Percentiles rank a stretch among this genome's conserved stretches.
These are phyloP conservation scores for Clonostachys rosea DNA, from an alignment of 2,329 filamentous ascomycete species.

Conservation along the genomic window DNA sequence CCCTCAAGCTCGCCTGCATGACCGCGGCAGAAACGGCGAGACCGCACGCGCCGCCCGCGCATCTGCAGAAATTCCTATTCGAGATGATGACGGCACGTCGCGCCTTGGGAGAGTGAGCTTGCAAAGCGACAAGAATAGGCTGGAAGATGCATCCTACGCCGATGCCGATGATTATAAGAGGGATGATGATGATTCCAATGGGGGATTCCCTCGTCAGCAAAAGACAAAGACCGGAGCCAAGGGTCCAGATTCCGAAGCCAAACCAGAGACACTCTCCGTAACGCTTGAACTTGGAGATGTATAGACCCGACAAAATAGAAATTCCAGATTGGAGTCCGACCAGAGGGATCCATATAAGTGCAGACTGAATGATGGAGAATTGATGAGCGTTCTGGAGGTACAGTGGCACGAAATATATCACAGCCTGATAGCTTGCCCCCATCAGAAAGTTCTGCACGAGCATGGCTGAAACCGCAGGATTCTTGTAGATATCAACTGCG, in stretches of 20 bases:
- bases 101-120: conserved; percentile 50
- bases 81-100: conserved; percentile 59
- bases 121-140: conserved; percentile 48
- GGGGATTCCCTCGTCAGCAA: conserved; percentile 38
- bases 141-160: conserved; percentile 47
- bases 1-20: conserved; percentile 19
- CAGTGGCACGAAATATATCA: conserved; percentile 56
- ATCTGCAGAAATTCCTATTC: conserved; percentile 58
- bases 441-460: conserved; percentile 56
- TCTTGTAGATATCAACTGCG: conserved; percentile 47
- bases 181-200: conserved; percentile 40
- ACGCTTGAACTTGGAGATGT: conserved; percentile 49
- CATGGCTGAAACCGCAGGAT: conserved; percentile 45
- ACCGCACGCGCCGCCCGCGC: conserved; percentile 35
- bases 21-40: conserved; percentile 31
- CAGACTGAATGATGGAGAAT: conserved; percentile 34
- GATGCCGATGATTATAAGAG: conserved; percentile 41
- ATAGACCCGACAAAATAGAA: conserved; percentile 47
- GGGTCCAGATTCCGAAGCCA: conserved; percentile 25
- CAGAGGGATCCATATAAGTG: conserved; percentile 43
- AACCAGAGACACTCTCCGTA: conserved; percentile 55
- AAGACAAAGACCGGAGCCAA: conserved; percentile 45
- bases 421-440: conserved; percentile 53
- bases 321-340: conserved; percentile 37
- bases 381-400: conserved; percentile 53